Evolutionary conservation across 306 rosid species (phyloP).

Genomic region (Alnus rubra): DNA sequence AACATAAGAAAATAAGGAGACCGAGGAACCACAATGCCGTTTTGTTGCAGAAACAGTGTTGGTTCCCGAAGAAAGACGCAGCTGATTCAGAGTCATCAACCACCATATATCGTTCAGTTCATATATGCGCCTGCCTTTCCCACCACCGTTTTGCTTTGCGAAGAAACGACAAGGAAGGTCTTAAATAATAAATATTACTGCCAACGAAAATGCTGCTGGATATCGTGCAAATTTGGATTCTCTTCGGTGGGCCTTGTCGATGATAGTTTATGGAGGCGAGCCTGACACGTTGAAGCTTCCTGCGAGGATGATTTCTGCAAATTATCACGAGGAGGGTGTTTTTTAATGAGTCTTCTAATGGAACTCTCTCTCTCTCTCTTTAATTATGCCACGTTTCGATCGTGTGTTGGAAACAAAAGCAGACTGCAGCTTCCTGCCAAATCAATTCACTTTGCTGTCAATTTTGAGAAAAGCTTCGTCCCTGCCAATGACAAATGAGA

Average conservation of each 20-base stretch:
- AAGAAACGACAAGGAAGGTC: background rate
- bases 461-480: no score
- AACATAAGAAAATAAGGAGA: background rate
- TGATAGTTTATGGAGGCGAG: background rate
- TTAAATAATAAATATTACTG: background rate
- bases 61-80: background rate
- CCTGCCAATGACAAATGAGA: no score
- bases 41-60: background rate
- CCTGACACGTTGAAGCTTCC: conserved; percentile 19
- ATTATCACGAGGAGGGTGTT: no score
- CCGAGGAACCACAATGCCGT: no score
- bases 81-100: background rate
- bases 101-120: background rate
- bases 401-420: background rate
- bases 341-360: no score
- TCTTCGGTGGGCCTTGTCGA: background rate
- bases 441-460: no score
- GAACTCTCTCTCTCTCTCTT: background rate
- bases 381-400: background rate
- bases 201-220: background rate
- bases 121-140: background rate
- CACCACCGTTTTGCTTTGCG: background rate
- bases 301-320: background rate
- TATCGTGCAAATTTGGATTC: background rate
- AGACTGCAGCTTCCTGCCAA: background rate